Evolutionary conservation across 2,329 filamentous ascomycete genomes (phyloP), one percentile per base, ranked within the genome.

Genomic region (Cladosporium oxysporum): DNA sequence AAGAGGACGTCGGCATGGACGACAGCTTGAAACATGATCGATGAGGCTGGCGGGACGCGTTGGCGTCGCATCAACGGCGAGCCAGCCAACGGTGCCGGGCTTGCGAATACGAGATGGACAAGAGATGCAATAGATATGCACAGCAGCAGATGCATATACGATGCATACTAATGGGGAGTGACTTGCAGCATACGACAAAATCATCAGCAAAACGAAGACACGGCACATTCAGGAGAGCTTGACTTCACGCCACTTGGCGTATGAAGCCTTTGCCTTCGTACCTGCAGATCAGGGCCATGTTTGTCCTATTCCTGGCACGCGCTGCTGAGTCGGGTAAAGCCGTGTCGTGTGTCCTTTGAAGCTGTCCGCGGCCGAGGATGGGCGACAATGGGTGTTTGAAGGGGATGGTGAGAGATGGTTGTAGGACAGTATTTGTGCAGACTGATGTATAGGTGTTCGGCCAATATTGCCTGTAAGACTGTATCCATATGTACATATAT

Each of bases 241-340:
- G 31, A 58, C 33, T 58, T 37, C 18, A 58, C n/a, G 29, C 18
- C 31, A 58, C 18, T 58, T 18, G 55, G 55, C 55, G 55, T 21
- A 23, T 14, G 21, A 58, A 58, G 21, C 44, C 57, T 58, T n/a
- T 23, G 23, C 26, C 49, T 53, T 33, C 53, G 53, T 58, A 58
- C 57, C 57, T 58, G 57, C 57, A 58, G 57, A 58, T 58, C 57
- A 58, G 57, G 33, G 53, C 35, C 33, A 23, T 26, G 23, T 8
- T 16, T 12, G 6, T n/a, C 16, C 57, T 58, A 58, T 58, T 58
- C 57, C 57, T 58, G 57, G 57, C 52, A 28, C 57, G 57, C 23
- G 57, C 33, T 33, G 53, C 33, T 58, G 53, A 23, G 16, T 58
- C 53, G 53, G 53, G 53, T 31, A 31, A 53, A 53, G 50, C 50